Evolutionary conservation across 441 rosid species (phyloP), one percentile per base, ranked within the genome.

Genomic region (Erodium trifolium): DNA sequence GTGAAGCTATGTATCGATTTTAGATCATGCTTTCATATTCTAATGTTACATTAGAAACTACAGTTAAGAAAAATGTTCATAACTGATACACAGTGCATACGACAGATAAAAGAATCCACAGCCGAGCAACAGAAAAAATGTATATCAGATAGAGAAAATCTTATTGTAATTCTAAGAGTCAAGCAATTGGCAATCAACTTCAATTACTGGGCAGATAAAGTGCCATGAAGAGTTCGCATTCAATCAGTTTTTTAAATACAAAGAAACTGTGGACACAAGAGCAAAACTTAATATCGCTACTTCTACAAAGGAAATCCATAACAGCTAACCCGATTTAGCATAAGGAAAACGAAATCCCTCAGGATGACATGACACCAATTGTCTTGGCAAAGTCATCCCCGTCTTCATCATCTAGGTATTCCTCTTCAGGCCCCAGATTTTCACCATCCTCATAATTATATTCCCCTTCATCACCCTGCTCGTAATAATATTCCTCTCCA

Each of bases 391-490:
- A 75, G 65, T 75, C 78, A 14, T 67, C 76, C 8, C 73, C 88
- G 9, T 86, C 84, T 67, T 74, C 84, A 69, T 77, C 84, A 57
- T 89, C 95, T 55, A 72, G 73, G 37, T 85, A 84, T 11, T 69
- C 82, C 63, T 84, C 90, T 66, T 84, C 95, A 11, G 69, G 81
- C 5, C 80, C 83, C 23, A 73, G 86, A 68, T 85, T 82, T 67
- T 79, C 88, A 49, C 81, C 89, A 73, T 82, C 92, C 39, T 84
- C 87, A n/a, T 86, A 85, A 72, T 80, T 76, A 64, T 86, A 86
- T 16, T 88, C 91, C 27, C 85, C 94, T 43, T 87, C 96, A 18
- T 85, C 86, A 4, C 39, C 87, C 71, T 86, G 86, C 76, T 86
- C 94, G 47, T 86, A 82, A 68, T 82, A 78, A 72, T 82, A 84